Conservation (phyloP, 2,329 filamentous ascomycete genomes). For the Fusarium chaquense region DNA sequence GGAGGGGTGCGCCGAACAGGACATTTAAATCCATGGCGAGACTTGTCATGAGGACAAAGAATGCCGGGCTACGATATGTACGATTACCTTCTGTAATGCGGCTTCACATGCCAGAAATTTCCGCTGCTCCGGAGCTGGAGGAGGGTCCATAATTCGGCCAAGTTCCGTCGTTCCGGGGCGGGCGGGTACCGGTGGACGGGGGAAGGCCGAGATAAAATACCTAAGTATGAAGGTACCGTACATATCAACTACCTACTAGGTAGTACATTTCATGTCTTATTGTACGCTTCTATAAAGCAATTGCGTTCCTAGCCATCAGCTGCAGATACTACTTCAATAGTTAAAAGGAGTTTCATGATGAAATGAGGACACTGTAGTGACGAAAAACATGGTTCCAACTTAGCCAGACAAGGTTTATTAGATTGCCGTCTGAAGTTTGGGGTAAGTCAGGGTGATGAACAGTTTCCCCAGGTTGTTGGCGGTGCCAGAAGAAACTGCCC, state of each 20-base stretch:
- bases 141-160: slow-evolving; percentile 42
- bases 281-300: not conserved
- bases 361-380: not conserved
- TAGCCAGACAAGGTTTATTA: slow-evolving; percentile 6
- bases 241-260: not conserved
- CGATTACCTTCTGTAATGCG: not conserved
- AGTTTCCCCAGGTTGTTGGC: slow-evolving; percentile 29
- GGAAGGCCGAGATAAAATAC: slow-evolving; percentile 41
- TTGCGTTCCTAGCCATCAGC: not conserved
- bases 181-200: slow-evolving; percentile 36
- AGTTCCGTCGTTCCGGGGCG: slow-evolving; percentile 44
- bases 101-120: slow-evolving; percentile 51
- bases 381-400: not conserved
- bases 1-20: slow-evolving; percentile 7
- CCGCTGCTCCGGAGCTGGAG: slow-evolving; percentile 48
- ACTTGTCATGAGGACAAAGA: slow-evolving; percentile 21
- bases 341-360: not conserved
- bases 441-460: slow-evolving; percentile 27
- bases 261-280: not conserved
- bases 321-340: not conserved
- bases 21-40: slow-evolving; percentile 23
- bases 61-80: slow-evolving; percentile 3
- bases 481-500: slow-evolving; percentile 4
- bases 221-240: not conserved
- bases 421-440: not conserved